phyloP scores from a whole-genome alignment of 192 early-diverging fungal genomes.

The Mortierella claussenii region DNA sequence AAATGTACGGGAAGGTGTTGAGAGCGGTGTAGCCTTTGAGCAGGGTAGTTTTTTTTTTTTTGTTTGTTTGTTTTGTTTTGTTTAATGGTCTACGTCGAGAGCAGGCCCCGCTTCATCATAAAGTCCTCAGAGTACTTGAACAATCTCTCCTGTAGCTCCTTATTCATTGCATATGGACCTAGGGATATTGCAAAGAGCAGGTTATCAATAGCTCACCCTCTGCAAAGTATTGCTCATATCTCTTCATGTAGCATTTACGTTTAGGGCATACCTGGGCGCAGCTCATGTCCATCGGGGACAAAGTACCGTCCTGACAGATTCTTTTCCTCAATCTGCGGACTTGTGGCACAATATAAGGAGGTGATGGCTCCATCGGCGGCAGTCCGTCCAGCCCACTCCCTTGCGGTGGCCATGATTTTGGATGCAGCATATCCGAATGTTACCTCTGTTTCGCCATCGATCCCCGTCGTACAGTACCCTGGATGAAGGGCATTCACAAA shows the following conservation, averaged over 20 bases:
- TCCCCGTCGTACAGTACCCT: constrained; percentile 34
- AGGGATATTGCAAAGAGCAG: too few relatives aligned
- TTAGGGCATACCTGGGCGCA: constrained; percentile 45
- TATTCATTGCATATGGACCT: too few relatives aligned
- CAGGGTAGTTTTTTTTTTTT: too few relatives aligned
- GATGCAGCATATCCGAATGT: constrained; percentile 9
- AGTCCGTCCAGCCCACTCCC: constrained; percentile 10
- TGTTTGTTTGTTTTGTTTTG: too few relatives aligned
- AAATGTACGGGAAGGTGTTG: too few relatives aligned
- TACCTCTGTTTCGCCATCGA: constrained; percentile 6
- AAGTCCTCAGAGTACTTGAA: too few relatives aligned
- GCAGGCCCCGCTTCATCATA: constrained; percentile 1
- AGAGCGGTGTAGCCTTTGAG: too few relatives aligned
- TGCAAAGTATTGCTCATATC: too few relatives aligned
- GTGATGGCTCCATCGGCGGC: constrained; percentile 59
- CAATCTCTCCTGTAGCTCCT: too few relatives aligned
- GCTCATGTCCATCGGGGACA: constrained; percentile 47
- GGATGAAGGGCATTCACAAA: constrained; percentile 63
- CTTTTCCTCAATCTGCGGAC: constrained; percentile 63
- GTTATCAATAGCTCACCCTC: too few relatives aligned
- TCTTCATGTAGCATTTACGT: too few relatives aligned
- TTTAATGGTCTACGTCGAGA: too few relatives aligned
- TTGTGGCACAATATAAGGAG: constrained; percentile 61
- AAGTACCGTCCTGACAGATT: constrained; percentile 46
- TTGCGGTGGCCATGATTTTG: not conserved